Evolutionary conservation across 805 yeast genomes (phyloP), one percentile per base, ranked within the genome.

Genomic region (Lipomyces japonicus): DNA sequence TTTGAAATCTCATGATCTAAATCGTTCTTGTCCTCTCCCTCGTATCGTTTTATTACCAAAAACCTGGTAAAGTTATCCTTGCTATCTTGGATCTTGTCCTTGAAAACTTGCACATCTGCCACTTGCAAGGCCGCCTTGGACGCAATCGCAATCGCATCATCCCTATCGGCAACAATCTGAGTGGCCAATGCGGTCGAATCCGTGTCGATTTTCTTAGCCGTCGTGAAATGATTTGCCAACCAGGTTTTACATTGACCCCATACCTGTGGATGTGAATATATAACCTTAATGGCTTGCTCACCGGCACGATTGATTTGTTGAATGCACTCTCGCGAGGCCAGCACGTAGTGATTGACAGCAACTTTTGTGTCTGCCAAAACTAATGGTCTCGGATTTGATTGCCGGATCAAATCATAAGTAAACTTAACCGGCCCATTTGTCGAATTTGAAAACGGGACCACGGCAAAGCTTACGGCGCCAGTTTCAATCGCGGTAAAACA

Each of bases 241-340:
- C 86, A 93, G 21, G 70, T 65, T 2, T 75, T 71, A 43, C 86
- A 82, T 65, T 91, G 98, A 7, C 96, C 95, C 98, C 98, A 91
- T 0, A 90, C 98, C 66, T 91, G 98, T 1, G 98, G 97, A 68
- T 91, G 98, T 2, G 96, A 86, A 69, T 86, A 86, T 18, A 91
- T 76, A 28, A 74, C 77, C 14, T 64, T 67, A 44, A 89, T 75
- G 12, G 73, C 65, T 1, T 65, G 56, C 2, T 51, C 54, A 21
- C 53, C 51, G 16, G 25, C 22, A 6, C 22, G 22, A 5, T 24
- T 19, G 21, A 53, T 48, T 3, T 32, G 39, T 14, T 18, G 24
- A 6, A 53, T n/a, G 2, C 50, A 48, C 3, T 37, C 42, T 6
- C 36, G 36, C 16, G 57, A 48, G 3, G 82, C 68, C 53, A 82